A percentile compares a stretch with the other conserved stretches of the same genome.
phyloP scores from a whole-genome alignment of 2,329 filamentous ascomycete genomes.

The Amauroascus verrucosus region DNA sequence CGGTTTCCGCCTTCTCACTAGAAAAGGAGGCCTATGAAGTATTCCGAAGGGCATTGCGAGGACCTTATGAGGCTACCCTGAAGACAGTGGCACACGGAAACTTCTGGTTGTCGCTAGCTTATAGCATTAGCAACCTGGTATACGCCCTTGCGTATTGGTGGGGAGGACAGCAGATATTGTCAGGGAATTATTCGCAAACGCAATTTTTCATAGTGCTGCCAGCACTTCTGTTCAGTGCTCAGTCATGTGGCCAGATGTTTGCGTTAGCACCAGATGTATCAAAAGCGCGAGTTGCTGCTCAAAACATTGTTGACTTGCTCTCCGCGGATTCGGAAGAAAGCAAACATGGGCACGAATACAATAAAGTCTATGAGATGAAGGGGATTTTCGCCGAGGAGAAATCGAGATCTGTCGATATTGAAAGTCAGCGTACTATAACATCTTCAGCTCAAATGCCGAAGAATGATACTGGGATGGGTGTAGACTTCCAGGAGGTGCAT shows the following conservation, averaged over 20 bases:
- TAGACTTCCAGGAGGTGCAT: constrained; percentile 49
- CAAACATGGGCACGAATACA: constrained; percentile 15
- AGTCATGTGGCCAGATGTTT: constrained; percentile 60
- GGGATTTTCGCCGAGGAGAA: constrained; percentile 20
- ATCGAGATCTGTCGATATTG: constrained; percentile 21
- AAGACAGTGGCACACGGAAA: constrained; percentile 35
- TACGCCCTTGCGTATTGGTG: constrained; percentile 67
- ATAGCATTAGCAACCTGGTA: constrained; percentile 47
- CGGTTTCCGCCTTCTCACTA: constrained; percentile 37
- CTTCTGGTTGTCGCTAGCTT: constrained; percentile 28
- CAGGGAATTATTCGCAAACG: constrained; percentile 50
- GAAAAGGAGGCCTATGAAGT: constrained; percentile 35
- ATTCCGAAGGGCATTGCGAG: constrained; percentile 31
- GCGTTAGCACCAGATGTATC: constrained; percentile 58
- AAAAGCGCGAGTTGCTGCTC: constrained; percentile 50
- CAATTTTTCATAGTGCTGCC: constrained; percentile 60
- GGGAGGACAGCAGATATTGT: constrained; percentile 56
- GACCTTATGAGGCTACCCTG: constrained; percentile 36
- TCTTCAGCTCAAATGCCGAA: not conserved
- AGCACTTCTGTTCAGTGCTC: constrained; percentile 56
- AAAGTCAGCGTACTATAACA: constrained; percentile 17
- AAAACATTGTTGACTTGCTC: constrained; percentile 42
- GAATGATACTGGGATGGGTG: constrained; percentile 33
- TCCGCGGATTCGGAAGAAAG: constrained; percentile 20
- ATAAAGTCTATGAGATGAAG: constrained; percentile 12